Evolutionary conservation across 108 stramenopile genomes (phyloP).

Genomic region (Parietichytrium sp.): DNA sequence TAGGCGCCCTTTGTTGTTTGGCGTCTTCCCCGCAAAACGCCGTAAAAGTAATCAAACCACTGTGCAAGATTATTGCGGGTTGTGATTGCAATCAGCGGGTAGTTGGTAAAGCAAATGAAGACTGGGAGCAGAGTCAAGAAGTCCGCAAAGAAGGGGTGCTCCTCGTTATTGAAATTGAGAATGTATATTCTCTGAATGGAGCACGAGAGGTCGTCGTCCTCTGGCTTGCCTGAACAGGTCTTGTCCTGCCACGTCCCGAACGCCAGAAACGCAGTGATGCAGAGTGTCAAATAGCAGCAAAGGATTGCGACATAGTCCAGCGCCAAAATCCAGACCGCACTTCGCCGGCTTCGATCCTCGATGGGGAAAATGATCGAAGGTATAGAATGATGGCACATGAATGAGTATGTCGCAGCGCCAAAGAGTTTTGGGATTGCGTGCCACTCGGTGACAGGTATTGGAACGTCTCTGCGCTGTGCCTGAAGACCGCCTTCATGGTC

Average conservation of each 20-base stretch:
- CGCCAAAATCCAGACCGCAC: neutral
- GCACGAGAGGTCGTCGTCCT: neutral
- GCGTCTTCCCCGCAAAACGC: neutral
- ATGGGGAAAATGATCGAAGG: conserved; percentile 26
- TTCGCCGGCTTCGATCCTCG: neutral
- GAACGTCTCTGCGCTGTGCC: no score
- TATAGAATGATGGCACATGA: conserved; percentile 38
- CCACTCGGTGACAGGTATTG: neutral
- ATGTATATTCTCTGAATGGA: conserved; percentile 17
- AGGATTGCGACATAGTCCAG: conserved; percentile 26
- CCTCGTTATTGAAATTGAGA: neutral
- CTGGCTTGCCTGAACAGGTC: neutral
- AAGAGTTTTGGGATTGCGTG: neutral
- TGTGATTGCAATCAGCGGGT: conserved; percentile 23
- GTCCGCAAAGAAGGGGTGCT: conserved; percentile 20
- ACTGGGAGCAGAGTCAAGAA: conserved; percentile 20
- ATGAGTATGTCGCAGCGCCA: conserved; percentile 33
- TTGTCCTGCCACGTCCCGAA: neutral
- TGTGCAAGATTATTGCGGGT: conserved; percentile 16
- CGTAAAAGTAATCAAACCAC: neutral
- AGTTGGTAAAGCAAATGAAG: conserved; percentile 15
- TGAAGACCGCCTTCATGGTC: neutral
- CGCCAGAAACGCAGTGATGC: conserved; percentile 14
- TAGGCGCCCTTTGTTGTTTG: no score
- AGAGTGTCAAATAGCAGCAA: neutral